Evolutionary conservation across 192 early-diverging fungal genomes (phyloP).

Genomic region (Mortierella alpina): DNA sequence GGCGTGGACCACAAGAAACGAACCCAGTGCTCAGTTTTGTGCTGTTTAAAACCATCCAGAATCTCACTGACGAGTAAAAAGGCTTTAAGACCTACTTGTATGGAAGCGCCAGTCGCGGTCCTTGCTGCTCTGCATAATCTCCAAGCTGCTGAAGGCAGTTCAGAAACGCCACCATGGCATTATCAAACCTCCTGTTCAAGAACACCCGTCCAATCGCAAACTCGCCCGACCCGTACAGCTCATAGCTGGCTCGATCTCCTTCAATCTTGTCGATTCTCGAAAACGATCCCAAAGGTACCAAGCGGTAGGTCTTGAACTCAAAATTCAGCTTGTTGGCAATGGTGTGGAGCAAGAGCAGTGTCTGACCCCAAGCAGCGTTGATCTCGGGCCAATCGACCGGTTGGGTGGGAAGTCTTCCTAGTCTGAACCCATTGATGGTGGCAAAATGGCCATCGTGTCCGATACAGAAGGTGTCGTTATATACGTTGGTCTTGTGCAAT

Average conservation of each 20-base stretch:
- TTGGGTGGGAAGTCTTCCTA: constrained; percentile 82
- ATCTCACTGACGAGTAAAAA: no score
- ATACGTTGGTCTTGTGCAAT: constrained; percentile 93
- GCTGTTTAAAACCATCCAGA: background rate
- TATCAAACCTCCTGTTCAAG: constrained; percentile 87
- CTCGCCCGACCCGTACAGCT: constrained; percentile 92
- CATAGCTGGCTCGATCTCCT: constrained; percentile 77
- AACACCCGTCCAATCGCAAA: constrained; percentile 80
- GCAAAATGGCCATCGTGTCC: constrained; percentile 86
- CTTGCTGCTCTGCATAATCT: constrained; percentile 79
- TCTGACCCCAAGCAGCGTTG: constrained; percentile 96
- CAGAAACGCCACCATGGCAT: constrained; percentile 88
- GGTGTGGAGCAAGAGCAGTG: constrained; percentile 85
- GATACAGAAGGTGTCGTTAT: constrained; percentile 95
- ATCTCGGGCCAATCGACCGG: constrained; percentile 96
- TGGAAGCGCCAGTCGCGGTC: constrained; percentile 82
- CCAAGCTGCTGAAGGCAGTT: constrained; percentile 91
- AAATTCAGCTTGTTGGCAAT: constrained; percentile 87
- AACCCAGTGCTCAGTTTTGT: background rate
- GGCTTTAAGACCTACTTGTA: constrained; percentile 67
- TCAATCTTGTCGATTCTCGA: constrained; percentile 90
- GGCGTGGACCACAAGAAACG: background rate
- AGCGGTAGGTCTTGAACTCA: constrained; percentile 82
- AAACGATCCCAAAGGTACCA: constrained; percentile 93
- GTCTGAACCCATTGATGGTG: constrained; percentile 93